A percentile compares a stretch with the other conserved stretches of the same genome.
phyloP scores from a whole-genome alignment of 345 rosid genomes.

The Citropsis articulata region DNA sequence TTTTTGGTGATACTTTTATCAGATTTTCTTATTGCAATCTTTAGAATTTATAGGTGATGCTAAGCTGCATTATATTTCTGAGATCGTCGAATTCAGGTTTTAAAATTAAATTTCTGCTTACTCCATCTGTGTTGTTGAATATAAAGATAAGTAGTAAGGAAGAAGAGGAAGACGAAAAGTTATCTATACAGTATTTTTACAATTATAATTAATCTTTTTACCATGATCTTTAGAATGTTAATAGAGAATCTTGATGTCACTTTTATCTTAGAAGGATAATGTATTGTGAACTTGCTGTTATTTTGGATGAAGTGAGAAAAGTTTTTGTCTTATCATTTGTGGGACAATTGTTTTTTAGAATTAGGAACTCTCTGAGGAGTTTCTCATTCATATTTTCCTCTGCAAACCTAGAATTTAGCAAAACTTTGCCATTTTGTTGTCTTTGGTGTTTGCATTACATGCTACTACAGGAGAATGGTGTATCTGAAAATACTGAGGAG shows the following conservation, averaged over 20 bases:
- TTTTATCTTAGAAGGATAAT: background rate
- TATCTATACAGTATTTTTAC: background rate
- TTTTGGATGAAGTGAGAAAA: background rate
- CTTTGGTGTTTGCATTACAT: conserved; percentile 13
- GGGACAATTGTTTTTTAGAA: background rate
- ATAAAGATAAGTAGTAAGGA: background rate
- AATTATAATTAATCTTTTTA: background rate
- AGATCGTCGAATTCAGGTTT: background rate
- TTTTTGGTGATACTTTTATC: background rate
- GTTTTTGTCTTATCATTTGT: background rate
- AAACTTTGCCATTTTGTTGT: conserved; percentile 5
- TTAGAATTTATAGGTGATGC: background rate
- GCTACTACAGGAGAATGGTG: conserved; percentile 39
- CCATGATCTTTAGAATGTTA: background rate
- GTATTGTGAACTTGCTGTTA: background rate
- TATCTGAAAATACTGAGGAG: conserved; percentile 49
- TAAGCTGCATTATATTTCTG: background rate
- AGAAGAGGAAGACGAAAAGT: background rate
- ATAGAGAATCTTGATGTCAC: background rate
- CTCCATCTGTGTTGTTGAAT: background rate
- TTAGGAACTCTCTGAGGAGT: background rate
- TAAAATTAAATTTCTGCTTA: background rate
- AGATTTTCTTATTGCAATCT: background rate
- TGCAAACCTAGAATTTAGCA: conserved; percentile 4
- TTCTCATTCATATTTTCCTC: background rate